Conservation (phyloP, 2,329 filamentous ascomycete species). For the Monosporascus cannonballus region DNA sequence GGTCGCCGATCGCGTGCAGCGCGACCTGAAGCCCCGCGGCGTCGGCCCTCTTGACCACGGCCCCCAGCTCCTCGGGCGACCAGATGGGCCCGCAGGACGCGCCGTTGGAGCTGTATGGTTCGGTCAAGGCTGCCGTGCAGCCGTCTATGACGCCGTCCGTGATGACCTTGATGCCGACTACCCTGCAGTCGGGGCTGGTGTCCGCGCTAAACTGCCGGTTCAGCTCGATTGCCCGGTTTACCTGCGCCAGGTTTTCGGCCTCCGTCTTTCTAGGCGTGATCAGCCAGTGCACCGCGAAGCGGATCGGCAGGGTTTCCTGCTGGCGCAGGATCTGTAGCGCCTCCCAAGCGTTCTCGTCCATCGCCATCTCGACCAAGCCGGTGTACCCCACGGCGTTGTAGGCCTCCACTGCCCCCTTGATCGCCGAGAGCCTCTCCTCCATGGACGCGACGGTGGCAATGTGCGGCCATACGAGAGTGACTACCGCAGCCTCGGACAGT, state of each 20-base stretch:
- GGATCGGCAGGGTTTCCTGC: slow-evolving; percentile 33
- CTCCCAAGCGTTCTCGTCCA: slow-evolving; percentile 50
- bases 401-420: slow-evolving; percentile 39
- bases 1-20: slow-evolving; percentile 60
- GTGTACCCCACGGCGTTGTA: slow-evolving; percentile 48
- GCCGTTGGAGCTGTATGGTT: slow-evolving; percentile 49
- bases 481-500: slow-evolving; percentile 47
- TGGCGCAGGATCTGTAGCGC: slow-evolving; percentile 37
- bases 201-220: slow-evolving; percentile 35
- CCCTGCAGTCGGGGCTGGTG: slow-evolving; percentile 36
- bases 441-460: slow-evolving; percentile 41
- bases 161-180: slow-evolving; percentile 60
- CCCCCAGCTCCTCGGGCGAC: slow-evolving; percentile 43
- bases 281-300: slow-evolving; percentile 52
- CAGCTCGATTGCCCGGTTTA: slow-evolving; percentile 44
- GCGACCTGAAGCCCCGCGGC: slow-evolving; percentile 52
- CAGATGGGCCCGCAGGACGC: slow-evolving; percentile 46
- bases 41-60: slow-evolving; percentile 49
- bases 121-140: slow-evolving; percentile 54
- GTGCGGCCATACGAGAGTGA: slow-evolving; percentile 49
- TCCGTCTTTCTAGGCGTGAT: slow-evolving; percentile 39
- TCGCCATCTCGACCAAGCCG: slow-evolving; percentile 52
- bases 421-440: slow-evolving; percentile 39
- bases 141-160: slow-evolving; percentile 60
- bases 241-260: slow-evolving; percentile 40